Evolutionary conservation across 441 rosid species (phyloP).

Genomic region (Gossypium gossypioides): DNA sequence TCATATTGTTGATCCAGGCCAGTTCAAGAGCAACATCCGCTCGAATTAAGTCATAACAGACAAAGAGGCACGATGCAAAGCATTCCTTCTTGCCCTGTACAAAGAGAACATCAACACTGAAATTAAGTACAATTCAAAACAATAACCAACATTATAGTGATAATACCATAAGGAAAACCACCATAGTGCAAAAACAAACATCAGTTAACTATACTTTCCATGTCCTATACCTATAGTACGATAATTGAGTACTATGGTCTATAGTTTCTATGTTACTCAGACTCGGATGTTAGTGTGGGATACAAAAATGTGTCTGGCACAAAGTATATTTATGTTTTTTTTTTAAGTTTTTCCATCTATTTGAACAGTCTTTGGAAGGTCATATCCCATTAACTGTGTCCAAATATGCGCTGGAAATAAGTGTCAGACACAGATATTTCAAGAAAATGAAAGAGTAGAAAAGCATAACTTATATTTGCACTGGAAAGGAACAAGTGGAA

Average conservation of each 20-base stretch:
- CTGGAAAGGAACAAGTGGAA: neutral
- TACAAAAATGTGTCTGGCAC: neutral
- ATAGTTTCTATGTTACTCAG: neutral
- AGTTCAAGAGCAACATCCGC: conserved; percentile 83
- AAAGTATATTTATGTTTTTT: neutral
- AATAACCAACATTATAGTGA: neutral
- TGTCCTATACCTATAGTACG: neutral
- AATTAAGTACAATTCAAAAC: neutral
- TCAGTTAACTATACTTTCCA: neutral
- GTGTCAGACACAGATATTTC: too few species aligned
- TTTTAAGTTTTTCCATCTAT: neutral
- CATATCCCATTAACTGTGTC: neutral
- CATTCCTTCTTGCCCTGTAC: conserved; percentile 93
- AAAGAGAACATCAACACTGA: conserved; percentile 1
- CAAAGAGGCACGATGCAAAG: conserved; percentile 93
- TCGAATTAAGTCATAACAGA: conserved; percentile 83
- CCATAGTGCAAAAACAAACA: neutral
- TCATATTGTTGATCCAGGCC: conserved; percentile 88
- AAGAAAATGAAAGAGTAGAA: neutral
- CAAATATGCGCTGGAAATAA: neutral
- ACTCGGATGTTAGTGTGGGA: neutral
- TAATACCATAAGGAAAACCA: neutral
- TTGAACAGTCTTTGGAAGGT: neutral
- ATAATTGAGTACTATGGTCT: neutral
- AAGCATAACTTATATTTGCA: neutral